Base-by-base conservation (phyloP, 805 yeast genomes). In the Alloascoidea africana region DNA sequence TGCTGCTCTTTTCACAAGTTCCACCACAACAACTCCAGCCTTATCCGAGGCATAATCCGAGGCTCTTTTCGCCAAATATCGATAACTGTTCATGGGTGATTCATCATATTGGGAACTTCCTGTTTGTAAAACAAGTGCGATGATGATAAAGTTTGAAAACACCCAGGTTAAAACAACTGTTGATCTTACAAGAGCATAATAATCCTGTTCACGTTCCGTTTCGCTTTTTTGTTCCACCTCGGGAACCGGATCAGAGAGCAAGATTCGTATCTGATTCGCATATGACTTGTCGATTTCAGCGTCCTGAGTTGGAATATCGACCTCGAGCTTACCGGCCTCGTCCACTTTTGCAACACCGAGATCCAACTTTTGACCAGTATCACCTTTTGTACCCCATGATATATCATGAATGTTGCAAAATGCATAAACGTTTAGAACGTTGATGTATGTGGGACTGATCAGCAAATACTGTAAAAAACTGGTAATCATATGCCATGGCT, bases 371-470 rank as follows among this genome's bases (percentile, higher is more conserved):
- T 34, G 73, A 14, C 49, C 68, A 6, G 73, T 74, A 37, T 77
- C 83, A 35, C 94, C 95, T 55, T 87, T 84, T 3, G 95, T 89
- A 54, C 97, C 97, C 97, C 97, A 89, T 4, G 96, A 82, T 35
- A 89, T 76, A 62, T 89, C 98, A 55, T 89, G 95, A 42, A 89
- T 79, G 58, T 89, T 89, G 63, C 96, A 87, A 55, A 89, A 87
- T 2, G 97, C 94, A 58, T 89, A 89, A 43, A 89, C 89, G 56
- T 85, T 86, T 52, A 89, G 65, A 38, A 87, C 89, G 51, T 89
- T 87, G 58, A 86, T 76, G 55, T 86, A 89, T 0, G 93, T 73
- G 0, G 98, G 98, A 44, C 87, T 76, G 40, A 89, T 58, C 43
- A 89, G 57, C 41, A 89, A 55, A 53, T 89, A 89, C 57, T 89